A percentile compares a stretch with the other conserved stretches of the same genome.
These are phyloP conservation scores for Glutinoglossum americanum DNA, from an alignment of 495 filamentous ascomycete species.

Conservation along the genomic window DNA sequence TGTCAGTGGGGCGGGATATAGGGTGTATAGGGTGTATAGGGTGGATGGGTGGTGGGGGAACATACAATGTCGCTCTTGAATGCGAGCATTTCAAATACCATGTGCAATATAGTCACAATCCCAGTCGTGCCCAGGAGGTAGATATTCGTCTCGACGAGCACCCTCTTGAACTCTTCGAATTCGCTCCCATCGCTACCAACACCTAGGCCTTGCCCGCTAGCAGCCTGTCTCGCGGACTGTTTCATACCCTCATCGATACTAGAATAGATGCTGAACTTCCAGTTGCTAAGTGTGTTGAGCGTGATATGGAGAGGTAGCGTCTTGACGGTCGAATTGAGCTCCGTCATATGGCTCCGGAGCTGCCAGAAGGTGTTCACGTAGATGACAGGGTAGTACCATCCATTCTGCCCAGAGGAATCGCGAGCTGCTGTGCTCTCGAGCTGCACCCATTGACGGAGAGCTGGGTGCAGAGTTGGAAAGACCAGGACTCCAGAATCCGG, in stretches of 20 bases:
- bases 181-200: slow-evolving; percentile 50
- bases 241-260: slow-evolving; percentile 75
- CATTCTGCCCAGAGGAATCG: slow-evolving; percentile 65
- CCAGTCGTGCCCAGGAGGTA: slow-evolving; percentile 71
- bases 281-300: slow-evolving; percentile 60
- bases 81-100: slow-evolving; percentile 85
- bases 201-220: slow-evolving; percentile 38
- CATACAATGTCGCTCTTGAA: slow-evolving; percentile 87
- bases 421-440: slow-evolving; percentile 54
- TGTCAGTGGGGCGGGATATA: too few relatives aligned
- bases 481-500: slow-evolving; percentile 50
- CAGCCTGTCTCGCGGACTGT: slow-evolving; percentile 49
- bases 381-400: slow-evolving; percentile 90
- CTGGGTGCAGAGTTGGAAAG: slow-evolving; percentile 47
- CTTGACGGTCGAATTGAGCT: slow-evolving; percentile 80
- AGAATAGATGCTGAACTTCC: slow-evolving; percentile 75
- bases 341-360: slow-evolving; percentile 69
- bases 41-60: neutral
- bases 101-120: slow-evolving; percentile 71
- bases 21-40: too few relatives aligned
- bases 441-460: slow-evolving; percentile 51
- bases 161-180: slow-evolving; percentile 88
- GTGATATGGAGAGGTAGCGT: slow-evolving; percentile 66
- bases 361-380: slow-evolving; percentile 97
- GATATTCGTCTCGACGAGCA: slow-evolving; percentile 83